Base-by-base conservation (phyloP, 352 stramenopile species). In the Globisporangium middletonii region DNA sequence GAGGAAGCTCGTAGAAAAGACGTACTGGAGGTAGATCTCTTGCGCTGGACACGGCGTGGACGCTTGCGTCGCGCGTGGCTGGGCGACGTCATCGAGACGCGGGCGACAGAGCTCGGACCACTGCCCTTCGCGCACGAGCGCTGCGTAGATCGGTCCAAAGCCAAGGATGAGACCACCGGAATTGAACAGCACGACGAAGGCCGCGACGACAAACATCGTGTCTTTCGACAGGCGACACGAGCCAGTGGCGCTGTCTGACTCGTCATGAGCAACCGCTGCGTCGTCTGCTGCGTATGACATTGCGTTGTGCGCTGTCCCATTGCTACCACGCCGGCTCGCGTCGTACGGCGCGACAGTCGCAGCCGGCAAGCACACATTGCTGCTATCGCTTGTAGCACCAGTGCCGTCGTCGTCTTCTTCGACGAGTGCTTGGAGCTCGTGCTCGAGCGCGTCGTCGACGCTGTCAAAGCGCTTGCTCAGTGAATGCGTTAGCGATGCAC, bases 1-100 rank as follows among this genome's bases (percentile, higher is more conserved):
- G 37, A 93, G 65, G 38, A 93, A 93, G 1, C 71, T 75, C 9
- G 83, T 92, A 2, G 78, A 87, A 53, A 89, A 93, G 12, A 89
- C 75, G 52, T 85, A 88, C 65, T 93, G 83, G 41, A 93, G 72
- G 4, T 63, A 69, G 41, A 92, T 67, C 59, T 92, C 83, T 48
- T 92, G 83, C 13, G 67, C 66, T 12, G 83, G 67, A 27, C 83
- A 92, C 12, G 75, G 52, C 0, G 26, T 68, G 53, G 18, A 57
- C 53, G 15, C 13, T 18, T 30, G 42, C 1, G 48, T 16, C 0
- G 23, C 16, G 38, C 30, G 19, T 27, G 19, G 7, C 0, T 23
- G 23, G 23, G 23, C 23, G 23, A 23, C 23, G 23, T 23, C 23
- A 23, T 23, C 23, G 27, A 57, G 50, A 6, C 63, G 54, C 15